Evolutionary conservation across 306 rosid species (phyloP).

Genomic region (Dryas drummondii): DNA sequence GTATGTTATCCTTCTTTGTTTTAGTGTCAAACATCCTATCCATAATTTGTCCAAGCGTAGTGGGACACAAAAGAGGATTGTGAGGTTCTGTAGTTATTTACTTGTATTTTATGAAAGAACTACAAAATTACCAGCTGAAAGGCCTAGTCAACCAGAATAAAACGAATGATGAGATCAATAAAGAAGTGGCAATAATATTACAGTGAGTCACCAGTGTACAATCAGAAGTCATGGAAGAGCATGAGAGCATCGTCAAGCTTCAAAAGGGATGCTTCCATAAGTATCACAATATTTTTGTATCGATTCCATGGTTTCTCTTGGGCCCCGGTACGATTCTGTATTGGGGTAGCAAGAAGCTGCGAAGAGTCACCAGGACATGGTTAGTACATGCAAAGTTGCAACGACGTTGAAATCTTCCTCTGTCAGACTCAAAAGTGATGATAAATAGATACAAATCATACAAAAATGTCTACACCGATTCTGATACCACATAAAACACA

Average conservation of each 20-base stretch:
- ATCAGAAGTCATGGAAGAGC: conserved; percentile 91
- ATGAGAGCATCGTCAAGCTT: conserved; percentile 81
- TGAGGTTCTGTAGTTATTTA: no score
- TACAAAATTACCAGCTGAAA: no score
- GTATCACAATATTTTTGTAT: conserved; percentile 26
- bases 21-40: no score
- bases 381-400: conserved; percentile 1
- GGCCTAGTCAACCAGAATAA: no score
- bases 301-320: conserved; percentile 39
- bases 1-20: no score
- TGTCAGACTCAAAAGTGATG: no score
- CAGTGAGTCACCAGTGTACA: not conserved
- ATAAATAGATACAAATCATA: no score
- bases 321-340: conserved; percentile 39
- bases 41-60: no score
- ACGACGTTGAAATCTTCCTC: not conserved
- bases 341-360: conserved; percentile 51
- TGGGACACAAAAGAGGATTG: no score
- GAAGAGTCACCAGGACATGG: conserved; percentile 28
- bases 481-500: no score
- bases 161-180: not conserved
- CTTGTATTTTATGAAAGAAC: no score
- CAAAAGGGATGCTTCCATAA: conserved; percentile 61
- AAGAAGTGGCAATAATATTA: not conserved
- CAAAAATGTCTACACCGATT: no score